Base-by-base conservation (phyloP, 805 yeast species). In the Jamesozyma lodderae region DNA sequence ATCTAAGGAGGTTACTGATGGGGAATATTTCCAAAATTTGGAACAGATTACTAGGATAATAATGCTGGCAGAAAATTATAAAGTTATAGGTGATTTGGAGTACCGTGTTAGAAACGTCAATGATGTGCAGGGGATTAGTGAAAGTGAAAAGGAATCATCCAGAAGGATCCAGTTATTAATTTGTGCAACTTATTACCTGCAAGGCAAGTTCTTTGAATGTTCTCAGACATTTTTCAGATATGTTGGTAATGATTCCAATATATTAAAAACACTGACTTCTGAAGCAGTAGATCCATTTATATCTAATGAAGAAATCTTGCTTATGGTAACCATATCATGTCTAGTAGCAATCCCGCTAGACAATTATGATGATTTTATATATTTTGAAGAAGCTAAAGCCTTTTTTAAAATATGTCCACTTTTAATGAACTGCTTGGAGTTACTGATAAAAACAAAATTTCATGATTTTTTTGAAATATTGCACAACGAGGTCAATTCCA, bases 281-380 rank as follows among this genome's bases (percentile, higher is more conserved):
- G 39, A 42, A 4, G 20, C 18, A 17, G 21, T 21, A 4, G 20
- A 27, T 16, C 31, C 28, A 4, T 40, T 53, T 21, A 31, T 55
- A 4, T 33, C 45, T 1, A 43, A 38, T 19, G 42, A 46, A 6
- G 62, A 57, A 38, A 13, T 54, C 11, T n/a, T 47, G 11, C 31
- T 38, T 16, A 49, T 53, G 49, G 35, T 56, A 3, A 42, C 48
- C 10, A 40, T 58, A 28, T 51, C 60, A 1, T 41, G 41, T 13
- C 17, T 58, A 5, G 38, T 53, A 10, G 37, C 57, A 10, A 43
- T 56, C 3, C 61, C 63, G 2, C 33, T 58, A 15, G 57, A 58
- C 27, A 46, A 53, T 23, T 49, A 48, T 36, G 52, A 47, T 10
- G 44, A 46, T n/a, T 54, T 58, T 25, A 37, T 48, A 2, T 41